Evolutionary conservation across 2,329 filamentous ascomycete genomes (phyloP), one percentile per base, ranked within the genome.

Genomic region (Chaetomium olivaceum): DNA sequence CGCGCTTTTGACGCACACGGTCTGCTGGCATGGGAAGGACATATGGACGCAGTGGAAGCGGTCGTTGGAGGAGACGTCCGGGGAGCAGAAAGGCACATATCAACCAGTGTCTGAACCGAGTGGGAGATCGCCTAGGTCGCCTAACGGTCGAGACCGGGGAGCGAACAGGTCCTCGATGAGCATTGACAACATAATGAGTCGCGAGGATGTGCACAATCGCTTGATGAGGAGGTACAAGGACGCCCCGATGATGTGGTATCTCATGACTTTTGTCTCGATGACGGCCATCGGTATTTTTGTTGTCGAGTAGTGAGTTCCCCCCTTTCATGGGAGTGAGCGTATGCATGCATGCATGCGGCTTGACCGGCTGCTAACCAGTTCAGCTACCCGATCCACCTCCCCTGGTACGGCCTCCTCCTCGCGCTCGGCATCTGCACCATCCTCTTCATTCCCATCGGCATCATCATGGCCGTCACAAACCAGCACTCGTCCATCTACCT

Each of bases 401-500:
- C 92, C 0, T 96, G 92, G 90, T 95, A 95, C 73, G 92, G 92
- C 4, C 82, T 96, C 3, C 81, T 96, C 19, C 83, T 96, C 6
- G 91, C 92, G 1, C 83, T 96, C 2, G 85, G 82, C 29, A 92
- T 96, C 62, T 92, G 91, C 67, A 87, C 89, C 23, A 77, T 94
- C 62, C 89, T 96, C 67, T 96, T 96, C 79, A 92, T 96, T 66
- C 92, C 92, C 12, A 94, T 95, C 69, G 92, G 92, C 67, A 95
- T 96, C 74, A 91, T 96, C 73, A 96, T 95, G 91, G 92, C 92
- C 19, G 92, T 96, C 70, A 96, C 92, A 11, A 96, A 95, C 76
- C 91, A 94, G 75, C 91, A 95, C 76, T 92, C 88, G 77, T 92
- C 89, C 76, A 91, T 94, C 70, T 95, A 94, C 75, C 84, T 95